Percentiles rank a stretch among this genome's conserved stretches.
These are phyloP conservation scores for Alternaria sp. DNA, from an alignment of 2,329 filamentous ascomycete species.

Conservation along the genomic window DNA sequence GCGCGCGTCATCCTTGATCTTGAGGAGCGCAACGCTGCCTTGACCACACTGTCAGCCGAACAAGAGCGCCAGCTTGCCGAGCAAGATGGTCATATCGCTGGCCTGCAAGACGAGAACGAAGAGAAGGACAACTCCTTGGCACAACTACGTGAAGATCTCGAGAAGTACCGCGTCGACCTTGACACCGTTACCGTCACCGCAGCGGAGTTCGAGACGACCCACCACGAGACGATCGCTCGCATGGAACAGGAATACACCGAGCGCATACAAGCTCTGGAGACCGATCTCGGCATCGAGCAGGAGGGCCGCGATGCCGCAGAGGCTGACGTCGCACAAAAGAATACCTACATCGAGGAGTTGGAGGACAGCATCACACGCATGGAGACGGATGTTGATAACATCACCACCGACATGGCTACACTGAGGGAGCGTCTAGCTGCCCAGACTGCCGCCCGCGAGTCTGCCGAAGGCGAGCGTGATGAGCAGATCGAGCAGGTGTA, in stretches of 20 bases:
- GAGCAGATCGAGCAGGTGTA: conserved; percentile 44
- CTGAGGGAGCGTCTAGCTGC: conserved; percentile 44
- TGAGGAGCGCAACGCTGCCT: conserved; percentile 36
- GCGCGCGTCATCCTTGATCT: conserved; percentile 47
- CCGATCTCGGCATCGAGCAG: conserved; percentile 46
- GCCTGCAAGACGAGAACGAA: conserved; percentile 34
- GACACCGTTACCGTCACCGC: conserved; percentile 47
- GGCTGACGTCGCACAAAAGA: conserved; percentile 47
- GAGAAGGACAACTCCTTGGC: conserved; percentile 46
- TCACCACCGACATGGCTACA: conserved; percentile 39
- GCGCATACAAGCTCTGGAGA: conserved; percentile 46
- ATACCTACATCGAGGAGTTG: conserved; percentile 48
- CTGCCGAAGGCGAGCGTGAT: conserved; percentile 48
- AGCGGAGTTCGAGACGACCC: conserved; percentile 49
- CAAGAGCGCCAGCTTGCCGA: conserved; percentile 44
- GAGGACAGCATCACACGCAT: conserved; percentile 47
- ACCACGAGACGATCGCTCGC: conserved; percentile 42
- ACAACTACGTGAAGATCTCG: conserved; percentile 47
- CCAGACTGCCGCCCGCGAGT: conserved; percentile 41
- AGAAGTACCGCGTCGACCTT: conserved; percentile 50
- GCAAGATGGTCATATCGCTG: conserved; percentile 36
- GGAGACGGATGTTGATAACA: conserved; percentile 45
- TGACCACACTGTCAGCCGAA: conserved; percentile 39
- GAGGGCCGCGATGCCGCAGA: conserved; percentile 49
- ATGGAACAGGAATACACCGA: conserved; percentile 50